Evolutionary conservation across 208 protist genomes (phyloP), one percentile per base, ranked within the genome.

Genomic region (Acanthamoeba triangularis): DNA sequence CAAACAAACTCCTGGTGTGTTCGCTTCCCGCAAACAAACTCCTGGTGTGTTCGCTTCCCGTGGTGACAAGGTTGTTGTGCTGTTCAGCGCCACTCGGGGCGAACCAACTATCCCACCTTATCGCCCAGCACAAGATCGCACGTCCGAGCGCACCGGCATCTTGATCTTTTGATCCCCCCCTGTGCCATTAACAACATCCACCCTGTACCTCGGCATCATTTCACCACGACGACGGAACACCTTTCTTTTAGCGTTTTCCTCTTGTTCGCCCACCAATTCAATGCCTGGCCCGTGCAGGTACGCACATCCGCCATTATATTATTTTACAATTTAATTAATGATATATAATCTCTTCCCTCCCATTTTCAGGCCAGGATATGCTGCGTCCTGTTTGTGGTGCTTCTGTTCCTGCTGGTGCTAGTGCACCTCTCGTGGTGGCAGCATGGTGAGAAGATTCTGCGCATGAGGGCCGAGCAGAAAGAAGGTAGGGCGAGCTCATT

Each of bases 401-500:
- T 82, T 37, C 23, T 82, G 74, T 41, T 82, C 33, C 37, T 82
- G 20, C 37, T 82, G 0, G 41, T 52, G 14, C 44, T 82, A 37
- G 74, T 82, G 35, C 74, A 82, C 23, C 74, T 82, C 37, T 82
- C 74, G 5, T 82, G 74, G 74, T 82, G 74, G 74, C 74, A 82
- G 30, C 74, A 82, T 52, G 74, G 74, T 14, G 74, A 82, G 23
- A 82, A 82, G 30, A 82, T 82, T 28, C 16, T 82, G 16, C 74
- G 74, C 6, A 82, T 82, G 74, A 7, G 74, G 30, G 74, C 33
- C 7, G 41, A 82, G n/a, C 74, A 82, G 23, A 82, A 82, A 82
- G 41, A 49, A 82, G 74, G 74, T 82, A 49, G 8, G 13, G 5
- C 44, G 0, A 4, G 2, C 16, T 18, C 11, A 0, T 35, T 20